A percentile compares a stretch with the other conserved stretches of the same genome.
Conservation (phyloP, 257 asterid genomes). For the Parsonsia alboflavescens region DNA sequence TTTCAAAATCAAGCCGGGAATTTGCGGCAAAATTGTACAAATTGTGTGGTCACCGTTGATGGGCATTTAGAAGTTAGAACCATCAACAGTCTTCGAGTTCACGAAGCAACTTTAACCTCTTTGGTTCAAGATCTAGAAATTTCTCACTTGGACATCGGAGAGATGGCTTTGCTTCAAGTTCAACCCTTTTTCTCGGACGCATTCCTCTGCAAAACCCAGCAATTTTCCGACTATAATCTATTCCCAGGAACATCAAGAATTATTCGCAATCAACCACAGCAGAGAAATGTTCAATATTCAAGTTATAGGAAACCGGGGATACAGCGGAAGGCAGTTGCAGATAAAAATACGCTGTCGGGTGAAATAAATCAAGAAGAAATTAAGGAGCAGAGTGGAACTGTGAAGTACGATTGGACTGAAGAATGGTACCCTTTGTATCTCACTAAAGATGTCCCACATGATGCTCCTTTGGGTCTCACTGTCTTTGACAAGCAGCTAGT, state of each 20-base stretch:
- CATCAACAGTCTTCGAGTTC: constrained; percentile 15
- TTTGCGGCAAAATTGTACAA: neutral
- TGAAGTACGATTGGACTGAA: constrained; percentile 70
- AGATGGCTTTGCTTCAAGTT: constrained; percentile 22
- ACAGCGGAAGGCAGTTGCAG: constrained; percentile 4
- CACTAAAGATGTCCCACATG: constrained; percentile 76
- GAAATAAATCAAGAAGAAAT: constrained; percentile 38
- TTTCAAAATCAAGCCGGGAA: too few relatives aligned
- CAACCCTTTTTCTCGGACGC: constrained; percentile 19
- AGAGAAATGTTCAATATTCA: neutral
- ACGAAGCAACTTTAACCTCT: neutral
- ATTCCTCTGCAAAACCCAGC: constrained; percentile 5
- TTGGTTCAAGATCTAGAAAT: neutral
- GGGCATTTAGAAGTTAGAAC: neutral
- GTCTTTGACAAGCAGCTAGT: constrained; percentile 87
- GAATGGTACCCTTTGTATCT: constrained; percentile 95
- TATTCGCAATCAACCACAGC: neutral
- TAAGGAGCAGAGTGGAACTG: constrained; percentile 31
- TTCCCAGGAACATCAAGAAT: neutral
- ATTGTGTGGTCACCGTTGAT: constrained; percentile 17
- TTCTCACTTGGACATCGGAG: neutral
- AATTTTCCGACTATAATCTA: neutral
- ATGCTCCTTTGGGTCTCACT: constrained; percentile 87
- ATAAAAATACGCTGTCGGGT: constrained; percentile 25
- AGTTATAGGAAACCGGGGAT: neutral